Percentiles rank a stretch among this genome's conserved stretches.
Conservation (phyloP, 2,329 filamentous ascomycete species). For the Stagonosporopsis chrysanthemi region DNA sequence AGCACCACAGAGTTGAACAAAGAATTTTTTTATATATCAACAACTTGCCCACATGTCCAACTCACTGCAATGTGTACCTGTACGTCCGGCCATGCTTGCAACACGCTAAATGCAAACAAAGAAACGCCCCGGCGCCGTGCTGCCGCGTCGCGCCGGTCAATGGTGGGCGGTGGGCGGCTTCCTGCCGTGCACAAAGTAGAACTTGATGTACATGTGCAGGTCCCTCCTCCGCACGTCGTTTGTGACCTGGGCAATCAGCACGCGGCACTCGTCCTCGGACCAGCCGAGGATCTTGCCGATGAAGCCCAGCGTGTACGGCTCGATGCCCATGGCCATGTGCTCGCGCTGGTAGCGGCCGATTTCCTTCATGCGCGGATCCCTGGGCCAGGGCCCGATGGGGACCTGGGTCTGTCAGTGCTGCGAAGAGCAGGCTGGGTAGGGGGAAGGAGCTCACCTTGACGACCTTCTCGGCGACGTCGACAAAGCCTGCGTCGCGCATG, state of each 20-base stretch:
- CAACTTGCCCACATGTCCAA: background rate
- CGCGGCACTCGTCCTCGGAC: conserved; percentile 44
- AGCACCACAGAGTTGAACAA: too few relatives aligned
- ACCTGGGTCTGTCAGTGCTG: conserved; percentile 30
- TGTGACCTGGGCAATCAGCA: conserved; percentile 45
- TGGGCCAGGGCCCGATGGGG: conserved; percentile 54
- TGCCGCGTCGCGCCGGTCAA: background rate
- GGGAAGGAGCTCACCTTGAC: conserved; percentile 35
- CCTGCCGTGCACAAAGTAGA: conserved; percentile 45
- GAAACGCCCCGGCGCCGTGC: background rate
- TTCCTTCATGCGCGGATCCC: conserved; percentile 59
- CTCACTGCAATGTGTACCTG: background rate
- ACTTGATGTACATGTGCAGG: conserved; percentile 44
- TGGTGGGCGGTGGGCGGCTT: conserved; percentile 26
- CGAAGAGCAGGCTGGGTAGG: background rate
- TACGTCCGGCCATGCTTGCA: background rate
- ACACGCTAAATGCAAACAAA: background rate
- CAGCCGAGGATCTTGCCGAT: conserved; percentile 47
- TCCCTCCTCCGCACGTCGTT: conserved; percentile 41
- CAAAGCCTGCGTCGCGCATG: conserved; percentile 43
- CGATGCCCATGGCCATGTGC: conserved; percentile 46
- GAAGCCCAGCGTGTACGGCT: conserved; percentile 47
- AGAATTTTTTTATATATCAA: too few relatives aligned
- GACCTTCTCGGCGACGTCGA: conserved; percentile 44
- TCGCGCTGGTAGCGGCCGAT: conserved; percentile 55